phyloP scores from a whole-genome alignment of 176 grass and related monocot species.

The Metroxylon sagu region DNA sequence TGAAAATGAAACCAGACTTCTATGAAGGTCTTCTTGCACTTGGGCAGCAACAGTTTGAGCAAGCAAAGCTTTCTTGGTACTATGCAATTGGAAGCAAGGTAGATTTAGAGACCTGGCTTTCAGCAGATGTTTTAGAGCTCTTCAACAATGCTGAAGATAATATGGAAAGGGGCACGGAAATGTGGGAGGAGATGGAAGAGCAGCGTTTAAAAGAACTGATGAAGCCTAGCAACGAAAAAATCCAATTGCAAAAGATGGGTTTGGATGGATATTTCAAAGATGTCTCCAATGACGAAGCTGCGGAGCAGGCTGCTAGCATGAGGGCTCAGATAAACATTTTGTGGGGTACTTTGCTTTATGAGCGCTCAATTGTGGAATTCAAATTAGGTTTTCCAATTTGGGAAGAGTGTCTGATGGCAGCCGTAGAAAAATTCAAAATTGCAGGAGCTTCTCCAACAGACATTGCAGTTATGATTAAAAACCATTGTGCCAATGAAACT shows the following conservation, averaged over 20 bases:
- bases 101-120: constrained; percentile 39
- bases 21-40: constrained; percentile 75
- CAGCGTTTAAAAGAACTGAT: constrained; percentile 40
- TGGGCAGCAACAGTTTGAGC: constrained; percentile 72
- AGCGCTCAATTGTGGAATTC: constrained; percentile 73
- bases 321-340: constrained; percentile 77
- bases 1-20: constrained; percentile 74
- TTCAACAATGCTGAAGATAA: constrained; percentile 81
- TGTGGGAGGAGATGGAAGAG: constrained; percentile 76
- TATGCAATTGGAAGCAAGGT: constrained; percentile 53
- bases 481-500: constrained; percentile 65
- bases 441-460: constrained; percentile 56
- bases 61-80: constrained; percentile 83
- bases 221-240: constrained; percentile 49
- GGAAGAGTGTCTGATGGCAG: constrained; percentile 65
- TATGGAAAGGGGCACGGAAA: constrained; percentile 72
- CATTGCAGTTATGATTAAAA: constrained; percentile 70
- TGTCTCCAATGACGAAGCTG: constrained; percentile 39
- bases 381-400: constrained; percentile 67
- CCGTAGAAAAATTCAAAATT: constrained; percentile 76
- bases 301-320: constrained; percentile 51
- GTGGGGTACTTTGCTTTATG: constrained; percentile 92
- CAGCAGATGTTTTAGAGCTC: constrained; percentile 45
- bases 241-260: constrained; percentile 37
- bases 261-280: constrained; percentile 39